These are phyloP conservation scores for Leishmania arabica DNA, from an alignment of 208 protist species.

Conservation along the genomic window DNA sequence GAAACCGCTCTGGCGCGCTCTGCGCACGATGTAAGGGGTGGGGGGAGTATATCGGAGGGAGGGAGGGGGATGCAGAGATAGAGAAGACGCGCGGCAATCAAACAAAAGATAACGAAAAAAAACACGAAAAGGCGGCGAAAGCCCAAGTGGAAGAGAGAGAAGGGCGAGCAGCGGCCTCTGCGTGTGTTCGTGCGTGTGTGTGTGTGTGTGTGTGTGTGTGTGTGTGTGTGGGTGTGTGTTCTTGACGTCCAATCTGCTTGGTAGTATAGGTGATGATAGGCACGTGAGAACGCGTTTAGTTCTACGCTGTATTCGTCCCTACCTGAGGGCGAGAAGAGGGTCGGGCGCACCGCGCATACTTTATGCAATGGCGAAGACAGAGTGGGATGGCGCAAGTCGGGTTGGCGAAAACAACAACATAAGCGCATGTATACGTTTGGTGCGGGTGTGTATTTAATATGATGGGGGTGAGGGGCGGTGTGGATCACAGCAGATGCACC, in stretches of 20 bases:
- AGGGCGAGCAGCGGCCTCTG: too few relatives aligned
- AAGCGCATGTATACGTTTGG: not conserved
- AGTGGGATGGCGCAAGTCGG: not conserved
- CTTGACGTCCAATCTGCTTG: not conserved
- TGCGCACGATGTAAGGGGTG: not conserved
- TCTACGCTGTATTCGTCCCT: not conserved
- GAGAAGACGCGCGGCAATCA: not conserved
- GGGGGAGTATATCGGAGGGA: not conserved
- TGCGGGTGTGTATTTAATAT: not conserved
- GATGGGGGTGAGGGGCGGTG: not conserved
- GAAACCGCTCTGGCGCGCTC: not conserved
- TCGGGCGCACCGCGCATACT: not conserved
- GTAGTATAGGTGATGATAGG: not conserved
- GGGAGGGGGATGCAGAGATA: not conserved
- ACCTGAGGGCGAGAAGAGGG: not conserved
- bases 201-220: not conserved
- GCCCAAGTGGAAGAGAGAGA: not conserved
- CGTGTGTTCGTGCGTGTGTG: too few relatives aligned
- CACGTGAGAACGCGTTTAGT: not conserved
- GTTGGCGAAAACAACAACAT: not conserved
- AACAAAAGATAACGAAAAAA: too few relatives aligned
- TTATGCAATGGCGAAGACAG: not conserved
- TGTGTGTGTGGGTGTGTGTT: not conserved
- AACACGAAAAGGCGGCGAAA: not conserved
- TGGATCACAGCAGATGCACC: not conserved